Evolutionary conservation across 352 stramenopile species (phyloP), one percentile per base, ranked within the genome.

Genomic region (Pythium biforme): DNA sequence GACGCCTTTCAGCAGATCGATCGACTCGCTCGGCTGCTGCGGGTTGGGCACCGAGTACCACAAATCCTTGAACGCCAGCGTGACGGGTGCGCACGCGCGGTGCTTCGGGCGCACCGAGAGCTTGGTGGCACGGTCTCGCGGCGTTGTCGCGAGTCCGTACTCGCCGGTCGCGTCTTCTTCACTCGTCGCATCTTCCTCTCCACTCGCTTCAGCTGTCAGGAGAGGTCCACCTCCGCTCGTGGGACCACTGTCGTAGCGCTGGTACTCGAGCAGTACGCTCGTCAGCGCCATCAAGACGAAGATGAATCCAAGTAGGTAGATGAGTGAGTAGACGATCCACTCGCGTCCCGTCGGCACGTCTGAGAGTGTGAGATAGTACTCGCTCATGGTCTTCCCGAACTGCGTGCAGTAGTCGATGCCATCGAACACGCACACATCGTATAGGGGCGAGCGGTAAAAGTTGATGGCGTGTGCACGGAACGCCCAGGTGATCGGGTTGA

Each of bases 401-500:
- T 14, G 29, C 3, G 14, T 29, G 51, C 57, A 70, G 56, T 73
- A 75, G 40, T 75, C 46, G 29, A 67, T 19, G 25, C 40, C 62
- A 12, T 72, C 48, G 33, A 46, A 63, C 11, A 58, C 37, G 31
- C 64, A 67, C n/a, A 65, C 39, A 23, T 76, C 56, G 27, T 55
- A 66, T 14, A 26, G 27, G 8, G 51, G 10, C 4, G 50, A n/a
- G 10, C 61, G 39, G 50, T 74, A 76, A 29, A 72, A 23, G 47
- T 62, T 68, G 15, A 75, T 52, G 11, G 61, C 34, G 6, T 75
- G 8, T 14, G 61, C 55, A 12, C 72, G 69, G 15, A 71, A 47
- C 7, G 19, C 34, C 74, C 74, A 82, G 3, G 57, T 27, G 20
- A 81, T 55, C 22, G 75, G 74, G 55, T 80, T 69, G 31, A 84